Evolutionary conservation across 2,329 filamentous ascomycete species (phyloP).

Genomic region (Sporothrix dimorphospora): DNA sequence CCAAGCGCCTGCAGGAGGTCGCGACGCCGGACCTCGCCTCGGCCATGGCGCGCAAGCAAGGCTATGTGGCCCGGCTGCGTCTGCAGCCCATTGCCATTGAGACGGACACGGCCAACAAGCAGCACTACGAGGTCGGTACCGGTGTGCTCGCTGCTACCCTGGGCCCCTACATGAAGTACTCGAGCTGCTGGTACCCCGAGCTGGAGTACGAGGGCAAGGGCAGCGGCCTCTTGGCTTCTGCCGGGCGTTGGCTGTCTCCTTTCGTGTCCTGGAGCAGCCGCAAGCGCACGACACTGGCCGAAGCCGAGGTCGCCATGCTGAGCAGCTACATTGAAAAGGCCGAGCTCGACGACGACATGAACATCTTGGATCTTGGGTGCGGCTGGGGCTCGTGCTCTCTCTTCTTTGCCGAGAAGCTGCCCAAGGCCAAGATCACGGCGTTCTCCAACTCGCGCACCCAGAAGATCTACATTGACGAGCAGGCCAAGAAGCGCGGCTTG

Average conservation of each 20-base stretch:
- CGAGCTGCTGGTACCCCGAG: conserved; percentile 63
- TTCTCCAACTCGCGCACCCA: conserved; percentile 73
- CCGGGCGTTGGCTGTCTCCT: background rate
- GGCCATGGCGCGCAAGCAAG: conserved; percentile 54
- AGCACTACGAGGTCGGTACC: conserved; percentile 74
- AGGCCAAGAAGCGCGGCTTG: conserved; percentile 59
- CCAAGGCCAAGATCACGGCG: conserved; percentile 63
- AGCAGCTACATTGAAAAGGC: conserved; percentile 64
- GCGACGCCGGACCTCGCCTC: conserved; percentile 36
- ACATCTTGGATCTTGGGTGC: conserved; percentile 66
- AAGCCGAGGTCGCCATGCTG: conserved; percentile 70
- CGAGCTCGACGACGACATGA: conserved; percentile 61
- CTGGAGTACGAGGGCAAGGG: background rate
- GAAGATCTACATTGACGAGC: conserved; percentile 66
- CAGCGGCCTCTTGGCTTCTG: background rate
- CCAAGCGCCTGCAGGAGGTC: conserved; percentile 61
- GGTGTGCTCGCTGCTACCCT: conserved; percentile 63
- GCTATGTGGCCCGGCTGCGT: conserved; percentile 64
- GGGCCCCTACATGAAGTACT: conserved; percentile 74
- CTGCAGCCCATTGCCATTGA: conserved; percentile 68
- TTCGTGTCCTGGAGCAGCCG: background rate
- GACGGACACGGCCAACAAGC: conserved; percentile 65
- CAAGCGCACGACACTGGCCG: conserved; percentile 62
- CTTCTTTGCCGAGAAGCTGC: conserved; percentile 67
- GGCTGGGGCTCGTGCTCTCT: conserved; percentile 69